Percentiles rank a stretch among this genome's conserved stretches.
These are phyloP conservation scores for Boletales sp. DNA, from an alignment of 768 basidiomycete species.

Conservation along the genomic window DNA sequence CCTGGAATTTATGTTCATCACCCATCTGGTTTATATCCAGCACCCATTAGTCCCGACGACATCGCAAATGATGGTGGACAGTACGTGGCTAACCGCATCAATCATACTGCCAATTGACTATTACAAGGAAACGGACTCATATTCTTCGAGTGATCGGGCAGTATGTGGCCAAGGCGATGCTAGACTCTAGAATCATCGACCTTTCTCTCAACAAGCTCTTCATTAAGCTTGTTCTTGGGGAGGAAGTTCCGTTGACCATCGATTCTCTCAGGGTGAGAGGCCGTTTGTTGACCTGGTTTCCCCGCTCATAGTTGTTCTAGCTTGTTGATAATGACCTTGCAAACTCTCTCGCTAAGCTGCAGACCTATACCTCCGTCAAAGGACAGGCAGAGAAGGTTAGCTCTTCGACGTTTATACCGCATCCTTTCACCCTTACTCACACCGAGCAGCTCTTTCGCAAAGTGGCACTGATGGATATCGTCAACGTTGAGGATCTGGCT, in stretches of 20 bases:
- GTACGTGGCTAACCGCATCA: conserved; percentile 40
- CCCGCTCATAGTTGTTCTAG: conserved; percentile 36
- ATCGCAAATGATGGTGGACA: conserved; percentile 69
- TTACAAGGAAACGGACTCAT: conserved; percentile 71
- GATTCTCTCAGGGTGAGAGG: conserved; percentile 74
- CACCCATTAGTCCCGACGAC: conserved; percentile 71
- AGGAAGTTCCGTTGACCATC: conserved; percentile 79
- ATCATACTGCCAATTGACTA: not conserved
- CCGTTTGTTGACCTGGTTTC: not conserved
- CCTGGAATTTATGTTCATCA: conserved; percentile 76
- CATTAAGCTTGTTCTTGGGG: conserved; percentile 84
- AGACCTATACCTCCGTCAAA: conserved; percentile 55
- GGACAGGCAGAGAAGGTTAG: conserved; percentile 54
- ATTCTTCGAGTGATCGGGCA: conserved; percentile 90
- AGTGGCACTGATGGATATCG: conserved; percentile 53
- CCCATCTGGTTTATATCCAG: conserved; percentile 83
- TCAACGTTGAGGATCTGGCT: conserved; percentile 80
- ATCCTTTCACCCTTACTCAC: not conserved
- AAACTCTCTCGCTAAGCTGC: conserved; percentile 78
- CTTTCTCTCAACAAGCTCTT: conserved; percentile 94
- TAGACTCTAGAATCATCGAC: conserved; percentile 97
- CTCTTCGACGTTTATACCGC: not conserved
- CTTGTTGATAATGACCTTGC: conserved; percentile 83
- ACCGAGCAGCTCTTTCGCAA: conserved; percentile 48
- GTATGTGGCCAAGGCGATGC: conserved; percentile 94